A percentile compares a stretch with the other conserved stretches of the same genome.
Conservation (phyloP, 805 yeast species). For the Sugiyamaella smithiae region DNA sequence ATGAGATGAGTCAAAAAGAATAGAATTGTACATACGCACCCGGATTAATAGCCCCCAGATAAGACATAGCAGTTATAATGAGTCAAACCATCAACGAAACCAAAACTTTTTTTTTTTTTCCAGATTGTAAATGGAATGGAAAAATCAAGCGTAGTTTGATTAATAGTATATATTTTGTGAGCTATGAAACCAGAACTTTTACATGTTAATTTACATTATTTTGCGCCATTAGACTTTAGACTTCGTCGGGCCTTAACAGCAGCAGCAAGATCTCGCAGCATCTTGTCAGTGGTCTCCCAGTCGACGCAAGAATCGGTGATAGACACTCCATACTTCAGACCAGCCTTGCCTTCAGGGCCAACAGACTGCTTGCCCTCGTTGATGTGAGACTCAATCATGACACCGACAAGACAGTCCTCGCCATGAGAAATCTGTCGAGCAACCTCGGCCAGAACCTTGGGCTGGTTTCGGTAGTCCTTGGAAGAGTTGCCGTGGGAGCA, state of each 20-base stretch:
- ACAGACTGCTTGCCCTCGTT: slow-evolving; percentile 88
- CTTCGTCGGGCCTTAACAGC: slow-evolving; percentile 75
- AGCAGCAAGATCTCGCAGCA: slow-evolving; percentile 72
- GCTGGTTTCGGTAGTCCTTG: slow-evolving; percentile 94
- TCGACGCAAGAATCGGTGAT: slow-evolving; percentile 96
- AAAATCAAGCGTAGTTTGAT: no score
- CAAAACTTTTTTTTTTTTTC: no score
- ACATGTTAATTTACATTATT: no score
- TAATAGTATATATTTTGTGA: not conserved
- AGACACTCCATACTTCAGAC: slow-evolving; percentile 87
- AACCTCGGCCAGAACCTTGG: slow-evolving; percentile 79
- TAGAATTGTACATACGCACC: no score
- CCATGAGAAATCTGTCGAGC: slow-evolving; percentile 81
- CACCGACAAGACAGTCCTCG: slow-evolving; percentile 78
- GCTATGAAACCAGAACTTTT: no score
- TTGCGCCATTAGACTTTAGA: no score
- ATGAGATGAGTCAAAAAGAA: not conserved
- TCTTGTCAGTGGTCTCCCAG: slow-evolving; percentile 82
- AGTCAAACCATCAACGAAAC: no score
- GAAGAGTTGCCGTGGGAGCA: slow-evolving; percentile 97
- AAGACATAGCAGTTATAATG: no score
- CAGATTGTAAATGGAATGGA: no score
- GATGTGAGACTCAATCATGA: slow-evolving; percentile 93
- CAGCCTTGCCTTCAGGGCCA: slow-evolving; percentile 59
- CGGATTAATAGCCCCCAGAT: no score